Base-by-base conservation (phyloP, 2,329 filamentous ascomycete species). In the Paraconiothyrium sp. region DNA sequence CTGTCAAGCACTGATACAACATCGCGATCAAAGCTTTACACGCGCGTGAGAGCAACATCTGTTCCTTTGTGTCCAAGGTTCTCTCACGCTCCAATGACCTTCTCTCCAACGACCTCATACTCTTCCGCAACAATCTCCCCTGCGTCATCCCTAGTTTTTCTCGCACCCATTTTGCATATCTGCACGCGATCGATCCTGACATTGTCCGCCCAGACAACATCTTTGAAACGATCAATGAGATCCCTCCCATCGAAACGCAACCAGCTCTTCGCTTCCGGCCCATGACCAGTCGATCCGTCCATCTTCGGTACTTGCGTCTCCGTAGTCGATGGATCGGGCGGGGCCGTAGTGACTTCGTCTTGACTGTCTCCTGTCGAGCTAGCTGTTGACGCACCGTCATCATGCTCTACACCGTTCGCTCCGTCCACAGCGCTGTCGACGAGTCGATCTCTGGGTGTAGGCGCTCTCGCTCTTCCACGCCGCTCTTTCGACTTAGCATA, bases 111-210 rank as follows among this genome's bases (percentile, higher is more conserved):
- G 61, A 84, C 80, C 27, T 76, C 80, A 70, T 89, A 89, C 68
- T 80, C 77, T 74, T 87, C 82, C 20, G 81, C 82, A 39, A 86
- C 68, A 1, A 84, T 76, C 14, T 80, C 85, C 2, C 84, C 82
- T 22, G 74, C 73, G 0, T 79, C 79, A 39, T 84, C 65, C 59
- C 85, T 81, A 32, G 87, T 80, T 69, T 86, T 88, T 82, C 89
- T 91, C 10, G 93, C 93, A 0, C 94, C 93, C 94, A 97, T 97
- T 73, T 88, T 89, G 75, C 93, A 97, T 41, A 97, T 89, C 52
- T 90, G 89, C 44, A 97, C 79, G 61, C 83, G 86, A 59, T 92
- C 88, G n/a, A 97, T 75, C 16, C 82, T 80, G 27, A 94, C 81
- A 54, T 87, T 80, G 57, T 88, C 82, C 68, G 91, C 88, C 92